Percentiles rank a stretch among this genome's conserved stretches.
phyloP scores from a whole-genome alignment of 441 rosid species.

The Biscutella auriculata region DNA sequence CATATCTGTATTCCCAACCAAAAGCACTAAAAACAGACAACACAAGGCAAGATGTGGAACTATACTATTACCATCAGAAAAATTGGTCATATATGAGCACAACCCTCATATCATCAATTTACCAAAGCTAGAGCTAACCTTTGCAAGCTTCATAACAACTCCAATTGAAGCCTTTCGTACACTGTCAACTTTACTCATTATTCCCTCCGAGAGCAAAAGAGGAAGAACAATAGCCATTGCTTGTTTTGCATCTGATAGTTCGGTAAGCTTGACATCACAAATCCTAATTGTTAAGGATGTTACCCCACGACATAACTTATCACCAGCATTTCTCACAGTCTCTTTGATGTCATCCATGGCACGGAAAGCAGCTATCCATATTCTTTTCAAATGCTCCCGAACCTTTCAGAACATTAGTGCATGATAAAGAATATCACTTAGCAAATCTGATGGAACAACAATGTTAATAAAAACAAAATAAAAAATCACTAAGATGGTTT shows the following conservation, averaged over 20 bases:
- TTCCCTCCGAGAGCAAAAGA: constrained; percentile 81
- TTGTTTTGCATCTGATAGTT: constrained; percentile 56
- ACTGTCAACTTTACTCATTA: constrained; percentile 79
- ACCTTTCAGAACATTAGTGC: constrained; percentile 31
- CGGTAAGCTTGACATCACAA: constrained; percentile 84
- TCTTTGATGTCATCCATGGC: constrained; percentile 99
- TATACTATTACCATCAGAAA: not conserved
- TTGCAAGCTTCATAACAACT: constrained; percentile 94
- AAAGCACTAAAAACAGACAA: not conserved
- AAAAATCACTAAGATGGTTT: not conserved
- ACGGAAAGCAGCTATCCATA: constrained; percentile 86
- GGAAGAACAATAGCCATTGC: constrained; percentile 87
- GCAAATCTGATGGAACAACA: not conserved
- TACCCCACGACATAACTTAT: constrained; percentile 67
- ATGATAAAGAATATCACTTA: not conserved
- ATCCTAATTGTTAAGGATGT: constrained; percentile 81
- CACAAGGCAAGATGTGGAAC: not conserved
- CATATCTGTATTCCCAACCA: not conserved
- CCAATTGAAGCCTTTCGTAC: constrained; percentile 88
- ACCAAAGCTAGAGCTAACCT: constrained; percentile 42
- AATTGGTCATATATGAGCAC: constrained; percentile 1
- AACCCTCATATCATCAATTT: constrained; percentile 7
- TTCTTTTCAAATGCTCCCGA: constrained; percentile 59
- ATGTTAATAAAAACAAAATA: not conserved
- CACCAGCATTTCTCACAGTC: constrained; percentile 95